Conservation (phyloP, 257 asterid genomes). For the Solanum lycopersicoides region DNA sequence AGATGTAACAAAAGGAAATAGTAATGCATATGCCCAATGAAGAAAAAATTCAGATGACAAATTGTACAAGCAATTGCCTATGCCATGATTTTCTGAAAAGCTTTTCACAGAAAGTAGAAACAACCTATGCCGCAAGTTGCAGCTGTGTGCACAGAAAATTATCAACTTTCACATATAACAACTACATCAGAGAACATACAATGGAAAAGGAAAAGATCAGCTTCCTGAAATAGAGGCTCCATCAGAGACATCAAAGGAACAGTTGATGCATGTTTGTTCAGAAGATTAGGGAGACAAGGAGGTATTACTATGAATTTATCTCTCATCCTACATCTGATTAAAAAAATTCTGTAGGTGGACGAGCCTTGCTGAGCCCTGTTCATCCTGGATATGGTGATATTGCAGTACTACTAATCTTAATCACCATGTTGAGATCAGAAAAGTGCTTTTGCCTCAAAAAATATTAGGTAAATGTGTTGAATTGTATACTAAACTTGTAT, state of each 20-base stretch:
- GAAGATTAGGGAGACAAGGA: not conserved
- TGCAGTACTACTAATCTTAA: not conserved
- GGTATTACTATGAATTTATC: not conserved
- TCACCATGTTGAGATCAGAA: not conserved
- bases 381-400: not conserved
- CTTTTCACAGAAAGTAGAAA: not conserved
- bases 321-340: not conserved
- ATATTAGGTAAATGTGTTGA: not conserved
- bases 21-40: not conserved
- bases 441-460: not conserved
- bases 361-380: not conserved
- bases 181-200: not conserved
- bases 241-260: not conserved
- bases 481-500: not conserved
- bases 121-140: not conserved
- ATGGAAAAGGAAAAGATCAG: not conserved
- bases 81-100: not conserved
- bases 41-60: not conserved
- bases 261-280: not conserved
- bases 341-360: not conserved
- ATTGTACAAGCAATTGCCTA: not conserved
- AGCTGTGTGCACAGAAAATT: not conserved
- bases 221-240: not conserved
- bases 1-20: constrained; percentile 1
- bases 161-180: not conserved